These are phyloP conservation scores for Domatiomyces catenatus DNA, from an alignment of 2,329 filamentous ascomycete species.

Conservation along the genomic window DNA sequence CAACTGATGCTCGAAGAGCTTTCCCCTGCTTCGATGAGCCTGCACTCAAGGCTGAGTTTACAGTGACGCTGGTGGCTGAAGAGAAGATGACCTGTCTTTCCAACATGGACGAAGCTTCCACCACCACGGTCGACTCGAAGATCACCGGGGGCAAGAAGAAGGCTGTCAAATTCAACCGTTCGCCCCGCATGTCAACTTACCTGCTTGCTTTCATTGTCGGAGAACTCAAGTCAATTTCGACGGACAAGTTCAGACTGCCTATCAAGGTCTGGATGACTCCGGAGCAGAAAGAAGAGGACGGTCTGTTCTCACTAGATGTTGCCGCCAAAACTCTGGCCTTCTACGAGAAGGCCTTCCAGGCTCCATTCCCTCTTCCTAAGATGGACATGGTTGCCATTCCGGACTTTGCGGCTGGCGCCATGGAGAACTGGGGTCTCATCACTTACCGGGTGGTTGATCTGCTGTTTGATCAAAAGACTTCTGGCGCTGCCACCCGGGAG, in stretches of 20 bases:
- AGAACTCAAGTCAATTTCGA: slow-evolving; percentile 87
- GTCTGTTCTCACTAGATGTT: slow-evolving; percentile 76
- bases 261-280: slow-evolving; percentile 88
- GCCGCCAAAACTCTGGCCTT: slow-evolving; percentile 81
- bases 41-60: slow-evolving; percentile 81
- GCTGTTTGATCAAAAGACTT: slow-evolving; percentile 80
- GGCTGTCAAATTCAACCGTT: slow-evolving; percentile 80
- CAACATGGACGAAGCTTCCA: slow-evolving; percentile 86
- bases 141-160: slow-evolving; percentile 54
- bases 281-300: slow-evolving; percentile 78
- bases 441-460: slow-evolving; percentile 89
- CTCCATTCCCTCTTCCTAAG: slow-evolving; percentile 73
- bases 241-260: slow-evolving; percentile 76
- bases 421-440: slow-evolving; percentile 97
- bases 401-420: slow-evolving; percentile 86
- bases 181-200: slow-evolving; percentile 91
- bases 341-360: slow-evolving; percentile 89
- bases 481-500: slow-evolving; percentile 77
- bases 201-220: slow-evolving; percentile 86
- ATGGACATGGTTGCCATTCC: slow-evolving; percentile 96
- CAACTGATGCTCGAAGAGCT: slow-evolving; percentile 78
- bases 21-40: slow-evolving; percentile 97
- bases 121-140: slow-evolving; percentile 55
- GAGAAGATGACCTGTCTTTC: slow-evolving; percentile 81
- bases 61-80: slow-evolving; percentile 78